A percentile compares a stretch with the other conserved stretches of the same genome.
These are phyloP conservation scores for Astragalus membranaceus DNA, from an alignment of 306 rosid species.

Conservation along the genomic window DNA sequence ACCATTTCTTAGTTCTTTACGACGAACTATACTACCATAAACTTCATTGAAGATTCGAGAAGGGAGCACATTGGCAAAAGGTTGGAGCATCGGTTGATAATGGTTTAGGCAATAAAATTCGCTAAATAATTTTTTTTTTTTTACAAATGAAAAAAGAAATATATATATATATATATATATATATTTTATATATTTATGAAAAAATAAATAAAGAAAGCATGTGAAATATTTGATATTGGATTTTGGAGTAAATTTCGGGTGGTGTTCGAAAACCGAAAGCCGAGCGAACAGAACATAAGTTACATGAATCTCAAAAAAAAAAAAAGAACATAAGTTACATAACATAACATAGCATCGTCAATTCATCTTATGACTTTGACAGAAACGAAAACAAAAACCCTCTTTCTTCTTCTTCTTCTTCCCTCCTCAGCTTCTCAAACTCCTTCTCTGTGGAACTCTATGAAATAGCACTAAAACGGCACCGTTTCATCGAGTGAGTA, in stretches of 20 bases:
- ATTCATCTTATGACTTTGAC: neutral
- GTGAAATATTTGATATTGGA: neutral
- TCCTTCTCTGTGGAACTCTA: slow-evolving; percentile 18
- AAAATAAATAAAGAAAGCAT: neutral
- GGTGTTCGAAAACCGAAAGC: slow-evolving; percentile 38
- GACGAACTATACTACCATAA: no score
- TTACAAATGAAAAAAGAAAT: no score
- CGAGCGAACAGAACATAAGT: neutral
- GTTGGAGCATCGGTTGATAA: no score
- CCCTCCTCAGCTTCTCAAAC: neutral
- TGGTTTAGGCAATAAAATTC: no score
- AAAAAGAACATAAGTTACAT: no score
- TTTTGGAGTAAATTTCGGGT: slow-evolving; percentile 29
- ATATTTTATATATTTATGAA: no score
- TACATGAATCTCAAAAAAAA: no score
- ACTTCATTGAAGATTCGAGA: no score
- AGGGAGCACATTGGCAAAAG: no score
- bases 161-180: no score
- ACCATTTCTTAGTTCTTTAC: no score
- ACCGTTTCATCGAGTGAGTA: slow-evolving; percentile 17
- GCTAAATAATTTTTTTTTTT: no score
- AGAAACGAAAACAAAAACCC: slow-evolving; percentile 18
- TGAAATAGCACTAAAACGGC: slow-evolving; percentile 37
- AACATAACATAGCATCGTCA: neutral
- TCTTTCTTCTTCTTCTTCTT: neutral